These are phyloP conservation scores for Xylaria sp. DNA, from an alignment of 2,329 filamentous ascomycete genomes.

Conservation along the genomic window DNA sequence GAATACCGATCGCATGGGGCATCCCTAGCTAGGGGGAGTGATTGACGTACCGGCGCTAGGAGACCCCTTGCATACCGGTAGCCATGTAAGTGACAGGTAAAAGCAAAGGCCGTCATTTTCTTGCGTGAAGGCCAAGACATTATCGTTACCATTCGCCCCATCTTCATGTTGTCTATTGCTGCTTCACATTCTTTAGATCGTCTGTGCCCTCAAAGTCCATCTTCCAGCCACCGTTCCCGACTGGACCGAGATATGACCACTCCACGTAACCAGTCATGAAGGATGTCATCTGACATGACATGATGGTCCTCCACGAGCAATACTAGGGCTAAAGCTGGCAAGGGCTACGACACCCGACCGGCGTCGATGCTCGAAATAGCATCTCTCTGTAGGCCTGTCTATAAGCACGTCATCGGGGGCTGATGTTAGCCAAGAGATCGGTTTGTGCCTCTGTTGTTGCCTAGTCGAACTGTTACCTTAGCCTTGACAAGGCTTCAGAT, in stretches of 20 bases:
- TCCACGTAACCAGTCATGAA: no score
- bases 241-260: neutral
- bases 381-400: no score
- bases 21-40: neutral
- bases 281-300: no score
- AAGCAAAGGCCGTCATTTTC: neutral
- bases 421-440: no score
- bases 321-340: no score
- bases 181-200: neutral
- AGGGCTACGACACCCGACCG: no score
- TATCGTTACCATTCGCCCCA: neutral
- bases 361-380: no score
- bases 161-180: neutral
- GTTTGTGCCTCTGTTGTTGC: no score
- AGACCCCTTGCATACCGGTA: neutral
- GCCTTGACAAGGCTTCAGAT: no score
- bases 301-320: no score
- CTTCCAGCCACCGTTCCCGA: neutral
- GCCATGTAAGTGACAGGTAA: neutral
- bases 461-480: no score
- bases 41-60: neutral
- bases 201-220: neutral
- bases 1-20: neutral
- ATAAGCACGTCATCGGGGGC: no score
- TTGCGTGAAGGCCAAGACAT: neutral